These are phyloP conservation scores for Ogataea saltuana DNA, from an alignment of 805 yeast genomes.

Conservation along the genomic window DNA sequence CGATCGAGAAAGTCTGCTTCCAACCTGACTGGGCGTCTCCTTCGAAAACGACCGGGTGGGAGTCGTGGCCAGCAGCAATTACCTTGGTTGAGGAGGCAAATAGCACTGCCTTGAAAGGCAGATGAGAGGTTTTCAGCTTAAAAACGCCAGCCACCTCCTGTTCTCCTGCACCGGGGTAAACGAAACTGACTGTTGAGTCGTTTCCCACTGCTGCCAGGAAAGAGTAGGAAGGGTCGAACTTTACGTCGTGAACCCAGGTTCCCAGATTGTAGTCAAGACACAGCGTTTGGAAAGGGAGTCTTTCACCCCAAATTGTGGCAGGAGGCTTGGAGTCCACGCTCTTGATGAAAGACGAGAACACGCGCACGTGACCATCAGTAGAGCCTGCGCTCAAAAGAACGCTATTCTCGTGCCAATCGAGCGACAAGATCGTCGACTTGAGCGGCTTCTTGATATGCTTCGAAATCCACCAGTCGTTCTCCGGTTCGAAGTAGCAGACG, in stretches of 20 bases:
- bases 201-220: slow-evolving; percentile 81
- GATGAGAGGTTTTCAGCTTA: slow-evolving; percentile 60
- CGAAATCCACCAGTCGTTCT: slow-evolving; percentile 99
- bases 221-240: slow-evolving; percentile 79
- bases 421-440: slow-evolving; percentile 76
- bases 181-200: slow-evolving; percentile 79
- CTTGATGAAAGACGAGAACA: slow-evolving; percentile 85
- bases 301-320: slow-evolving; percentile 88
- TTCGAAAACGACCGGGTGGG: slow-evolving; percentile 83
- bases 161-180: slow-evolving; percentile 63
- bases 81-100: slow-evolving; percentile 68
- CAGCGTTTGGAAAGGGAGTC: slow-evolving; percentile 89
- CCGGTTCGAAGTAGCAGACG: slow-evolving; percentile 92
- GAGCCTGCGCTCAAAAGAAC: slow-evolving; percentile 89
- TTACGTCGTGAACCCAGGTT: slow-evolving; percentile 91
- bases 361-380: slow-evolving; percentile 89
- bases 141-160: slow-evolving; percentile 58
- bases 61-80: slow-evolving; percentile 89
- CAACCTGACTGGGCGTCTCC: slow-evolving; percentile 67
- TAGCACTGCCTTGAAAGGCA: slow-evolving; percentile 78
- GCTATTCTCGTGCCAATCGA: slow-evolving; percentile 93
- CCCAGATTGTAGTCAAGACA: slow-evolving; percentile 78
- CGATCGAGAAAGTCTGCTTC: slow-evolving; percentile 59
- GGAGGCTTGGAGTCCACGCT: slow-evolving; percentile 83
- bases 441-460: slow-evolving; percentile 96